Base-by-base conservation (phyloP, 169 alveolate species). In the Haemoproteus tartakovskyi region DNA sequence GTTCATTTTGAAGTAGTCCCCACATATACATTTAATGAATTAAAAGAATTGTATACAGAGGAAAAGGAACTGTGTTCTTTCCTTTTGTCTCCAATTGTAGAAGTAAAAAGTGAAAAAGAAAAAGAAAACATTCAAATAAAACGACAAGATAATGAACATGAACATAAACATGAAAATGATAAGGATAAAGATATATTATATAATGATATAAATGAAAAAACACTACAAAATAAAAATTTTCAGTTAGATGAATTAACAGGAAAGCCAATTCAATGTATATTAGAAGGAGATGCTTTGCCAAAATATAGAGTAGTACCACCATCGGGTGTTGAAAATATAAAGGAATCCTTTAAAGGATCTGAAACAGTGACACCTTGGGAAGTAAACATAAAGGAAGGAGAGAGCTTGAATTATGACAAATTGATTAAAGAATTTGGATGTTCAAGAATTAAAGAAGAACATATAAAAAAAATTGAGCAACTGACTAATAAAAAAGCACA, bases 401-500 rank as follows among this genome's bases (percentile, higher is more conserved):
- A 94, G n/a, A 92, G n/a, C n/a, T n/a, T 97, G 8, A 97, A 95
- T 85, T 95, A 97, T 56, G 95, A 95, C 40, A 96, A 95, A 81
- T 87, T 97, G 16, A 89, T 95, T 11, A 91, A 92, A 29, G 90
- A 96, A 62, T 97, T 97, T 70, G 99, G 99, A 2, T 94, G 98
- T 64, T 82, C 93, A 21, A 79, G 83, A 47, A 92, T 96, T 22
- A 92, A 90, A 29, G 84, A 91, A 54, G 92, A 87, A 19, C 88
- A 90, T 50, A 62, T 95, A 8, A 95, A 93, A 26, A 86, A 94
- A 79, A 85, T 92, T 63, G 93, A 90, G 37, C 59, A 79, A 24
- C 46, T 90, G n/a, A 88, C 91, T 0, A 89, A 87, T 11, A 80
- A 78, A 47, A 82, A 54, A 56, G 91, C 94, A 3, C 99, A 97